Percentiles rank a stretch among this genome's conserved stretches.
Conservation (phyloP, 495 filamentous ascomycete species). For the Trichoderma asperelloides region DNA sequence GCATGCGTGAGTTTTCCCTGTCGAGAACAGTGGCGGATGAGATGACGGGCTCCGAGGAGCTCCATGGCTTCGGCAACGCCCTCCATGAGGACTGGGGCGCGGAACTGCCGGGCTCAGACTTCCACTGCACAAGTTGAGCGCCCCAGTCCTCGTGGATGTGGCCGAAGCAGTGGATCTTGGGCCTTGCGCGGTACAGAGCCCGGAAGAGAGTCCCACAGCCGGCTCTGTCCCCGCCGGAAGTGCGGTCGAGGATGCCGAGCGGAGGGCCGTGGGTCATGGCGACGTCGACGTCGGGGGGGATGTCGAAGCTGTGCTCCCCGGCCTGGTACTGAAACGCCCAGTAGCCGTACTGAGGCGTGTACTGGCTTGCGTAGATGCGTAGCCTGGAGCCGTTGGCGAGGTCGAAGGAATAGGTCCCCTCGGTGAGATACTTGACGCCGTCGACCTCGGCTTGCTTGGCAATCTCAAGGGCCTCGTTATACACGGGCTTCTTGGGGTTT, state of each 20-base stretch:
- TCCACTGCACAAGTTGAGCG: slow-evolving; percentile 47
- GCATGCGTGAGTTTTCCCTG: slow-evolving; percentile 32
- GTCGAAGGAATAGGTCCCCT: slow-evolving; percentile 48
- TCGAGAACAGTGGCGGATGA: slow-evolving; percentile 18
- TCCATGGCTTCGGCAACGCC: not conserved
- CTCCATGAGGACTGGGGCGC: too few relatives aligned
- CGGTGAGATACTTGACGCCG: slow-evolving; percentile 55
- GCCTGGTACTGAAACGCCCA: slow-evolving; percentile 56
- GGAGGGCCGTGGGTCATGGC: slow-evolving; percentile 68
- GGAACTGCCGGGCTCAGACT: slow-evolving; percentile 18
- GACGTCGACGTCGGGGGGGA: slow-evolving; percentile 47
- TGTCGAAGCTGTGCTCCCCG: slow-evolving; percentile 42
- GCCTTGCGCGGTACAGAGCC: slow-evolving; percentile 39
- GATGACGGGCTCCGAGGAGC: not conserved
- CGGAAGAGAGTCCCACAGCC: slow-evolving; percentile 48
- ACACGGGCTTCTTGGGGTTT: not conserved
- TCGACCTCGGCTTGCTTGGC: slow-evolving; percentile 31
- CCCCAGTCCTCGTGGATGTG: slow-evolving; percentile 68
- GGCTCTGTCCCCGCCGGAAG: slow-evolving; percentile 23
- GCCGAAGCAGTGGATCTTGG: slow-evolving; percentile 56
- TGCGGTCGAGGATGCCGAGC: slow-evolving; percentile 41
- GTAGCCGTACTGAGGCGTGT: slow-evolving; percentile 47
- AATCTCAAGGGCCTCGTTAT: slow-evolving; percentile 11
- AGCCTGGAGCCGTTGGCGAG: slow-evolving; percentile 48
- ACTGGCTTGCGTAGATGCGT: slow-evolving; percentile 58